Evolutionary conservation across 192 early-diverging fungal genomes (phyloP).

Genomic region (Coemansia sp.): DNA sequence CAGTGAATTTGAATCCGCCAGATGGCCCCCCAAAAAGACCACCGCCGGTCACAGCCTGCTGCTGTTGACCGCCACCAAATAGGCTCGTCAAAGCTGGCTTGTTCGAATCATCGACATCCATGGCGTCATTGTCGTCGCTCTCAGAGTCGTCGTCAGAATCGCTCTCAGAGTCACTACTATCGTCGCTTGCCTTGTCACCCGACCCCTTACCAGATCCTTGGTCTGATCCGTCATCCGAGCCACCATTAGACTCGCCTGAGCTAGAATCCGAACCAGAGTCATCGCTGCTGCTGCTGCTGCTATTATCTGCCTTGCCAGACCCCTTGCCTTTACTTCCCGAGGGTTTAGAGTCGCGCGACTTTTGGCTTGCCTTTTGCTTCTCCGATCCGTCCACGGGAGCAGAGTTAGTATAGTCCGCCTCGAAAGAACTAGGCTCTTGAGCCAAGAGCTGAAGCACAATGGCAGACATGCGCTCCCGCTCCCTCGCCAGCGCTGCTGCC

Average conservation of each 20-base stretch:
- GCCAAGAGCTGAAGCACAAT: conserved; percentile 25
- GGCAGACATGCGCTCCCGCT: conserved; percentile 38
- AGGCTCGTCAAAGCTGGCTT: conserved; percentile 1
- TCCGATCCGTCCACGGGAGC: conserved; percentile 13
- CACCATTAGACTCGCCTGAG: conserved; percentile 6
- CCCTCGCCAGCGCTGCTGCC: conserved; percentile 15
- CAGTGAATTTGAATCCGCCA: conserved; percentile 35
- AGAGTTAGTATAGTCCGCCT: not conserved
- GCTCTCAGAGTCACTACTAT: not conserved
- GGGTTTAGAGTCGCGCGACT: not conserved
- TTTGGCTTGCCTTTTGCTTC: not conserved
- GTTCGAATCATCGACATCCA: conserved; percentile 35
- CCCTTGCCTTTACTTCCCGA: conserved; percentile 7
- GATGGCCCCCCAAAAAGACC: conserved; percentile 23
- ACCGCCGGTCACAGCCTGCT: conserved; percentile 1
- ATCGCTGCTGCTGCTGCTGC: not conserved
- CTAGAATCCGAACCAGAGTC: conserved; percentile 12
- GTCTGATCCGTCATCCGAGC: conserved; percentile 8
- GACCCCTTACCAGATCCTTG: conserved; percentile 14
- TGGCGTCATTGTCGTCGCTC: conserved; percentile 16
- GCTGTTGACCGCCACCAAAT: conserved; percentile 16
- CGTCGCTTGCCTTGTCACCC: not conserved
- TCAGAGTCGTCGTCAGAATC: conserved; percentile 10
- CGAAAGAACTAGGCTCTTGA: not conserved
- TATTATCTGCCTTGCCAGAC: not conserved